Base-by-base conservation (phyloP, 2,329 filamentous ascomycete species). In the Fusarium virguliforme region DNA sequence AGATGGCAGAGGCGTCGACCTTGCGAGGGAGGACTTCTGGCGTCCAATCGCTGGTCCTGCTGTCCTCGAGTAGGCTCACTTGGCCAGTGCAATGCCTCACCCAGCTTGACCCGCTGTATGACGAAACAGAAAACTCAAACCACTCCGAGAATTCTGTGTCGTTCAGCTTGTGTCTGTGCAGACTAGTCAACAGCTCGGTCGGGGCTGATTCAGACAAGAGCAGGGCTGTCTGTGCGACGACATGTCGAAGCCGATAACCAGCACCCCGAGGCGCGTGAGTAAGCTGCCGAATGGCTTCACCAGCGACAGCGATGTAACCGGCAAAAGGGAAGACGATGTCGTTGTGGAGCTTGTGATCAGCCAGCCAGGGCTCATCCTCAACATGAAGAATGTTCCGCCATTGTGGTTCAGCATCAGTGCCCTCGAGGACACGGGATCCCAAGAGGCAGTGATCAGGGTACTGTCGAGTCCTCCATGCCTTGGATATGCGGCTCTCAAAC, bases 361-460 rank as follows among this genome's bases (percentile, higher is more conserved):
- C 50, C 2, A 86, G 62, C 85, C 84, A 86, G 2, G 78, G 70
- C 3, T 74, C 53, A 8, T 77, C 74, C 3, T 69, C 64, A 0
- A 74, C n/a, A 8, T 67, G 61, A 4, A 81, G 59, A 9, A 76
- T 24, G 34, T 78, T 75, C 1, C 74, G 66, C 76, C 76, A 80
- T 0, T 70, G 65, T 6, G 75, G 74, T 26, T 79, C 73, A 1
- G 74, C 57, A 0, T 64, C 63, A 13, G 74, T 74, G 6, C 65
- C 74, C 4, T 72, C 70, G 1, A 64, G 54, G 0, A 70, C 74
- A 0, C 70, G 71, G 0, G 74, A 66, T 0, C 84, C 84, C 1
- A 85, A 65, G 1, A 86, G 74, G 54, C 84, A 82, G 32, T 83
- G 81, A 0, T 80, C 76, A 0, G 79, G 74, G 30, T 79, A 76